Conservation (phyloP, 1,284 basidiomycete species). For the Polyporus tsugae region DNA sequence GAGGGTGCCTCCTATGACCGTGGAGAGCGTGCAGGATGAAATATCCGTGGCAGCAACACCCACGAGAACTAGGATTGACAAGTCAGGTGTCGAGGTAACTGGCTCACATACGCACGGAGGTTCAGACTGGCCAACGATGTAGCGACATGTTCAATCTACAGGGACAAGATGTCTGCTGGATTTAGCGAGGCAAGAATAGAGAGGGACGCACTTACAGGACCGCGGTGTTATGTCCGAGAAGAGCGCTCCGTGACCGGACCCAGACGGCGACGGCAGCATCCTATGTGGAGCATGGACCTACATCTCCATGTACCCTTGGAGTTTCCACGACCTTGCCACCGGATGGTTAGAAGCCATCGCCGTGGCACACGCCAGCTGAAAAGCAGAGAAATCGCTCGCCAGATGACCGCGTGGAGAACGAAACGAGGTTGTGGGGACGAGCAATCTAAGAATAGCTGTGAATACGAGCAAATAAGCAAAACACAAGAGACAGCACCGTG, state of each 20-base stretch:
- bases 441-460: not conserved
- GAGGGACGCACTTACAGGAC: not conserved
- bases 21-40: not conserved
- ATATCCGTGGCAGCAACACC: not conserved
- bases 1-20: not conserved
- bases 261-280: not conserved
- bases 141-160: not conserved
- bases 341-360: not conserved
- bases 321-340: not conserved
- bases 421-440: not conserved
- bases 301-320: not conserved
- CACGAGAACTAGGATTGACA: conserved; percentile 4
- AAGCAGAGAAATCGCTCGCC: not conserved
- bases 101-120: not conserved
- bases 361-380: not conserved
- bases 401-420: not conserved
- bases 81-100: not conserved
- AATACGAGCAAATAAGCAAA: not conserved
- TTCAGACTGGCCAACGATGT: not conserved
- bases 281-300: conserved; percentile 1
- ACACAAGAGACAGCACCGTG: not conserved
- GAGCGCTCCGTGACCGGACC: not conserved
- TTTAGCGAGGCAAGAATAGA: not conserved
- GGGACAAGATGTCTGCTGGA: not conserved
- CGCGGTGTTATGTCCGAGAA: not conserved